phyloP scores from a whole-genome alignment of 2,329 filamentous ascomycete genomes.

The Fusarium torulosum region DNA sequence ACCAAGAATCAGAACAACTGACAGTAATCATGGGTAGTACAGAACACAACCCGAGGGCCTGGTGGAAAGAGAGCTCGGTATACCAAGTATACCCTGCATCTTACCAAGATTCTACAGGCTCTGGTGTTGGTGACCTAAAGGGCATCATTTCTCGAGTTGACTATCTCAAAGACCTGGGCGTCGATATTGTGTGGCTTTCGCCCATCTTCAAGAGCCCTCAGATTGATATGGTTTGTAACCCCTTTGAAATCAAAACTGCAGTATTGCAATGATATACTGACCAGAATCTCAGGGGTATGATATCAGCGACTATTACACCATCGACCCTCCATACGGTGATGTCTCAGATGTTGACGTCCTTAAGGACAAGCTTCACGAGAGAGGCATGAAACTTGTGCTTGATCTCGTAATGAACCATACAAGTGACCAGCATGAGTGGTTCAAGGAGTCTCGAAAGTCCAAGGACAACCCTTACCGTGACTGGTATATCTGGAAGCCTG shows the following conservation, averaged over 20 bases:
- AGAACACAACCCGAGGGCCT: constrained; percentile 52
- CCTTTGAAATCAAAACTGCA: not conserved
- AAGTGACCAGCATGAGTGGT: constrained; percentile 68
- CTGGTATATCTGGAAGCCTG: constrained; percentile 76
- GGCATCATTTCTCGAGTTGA: constrained; percentile 69
- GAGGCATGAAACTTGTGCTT: constrained; percentile 77
- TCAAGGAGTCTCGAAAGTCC: constrained; percentile 65
- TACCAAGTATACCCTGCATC: constrained; percentile 74
- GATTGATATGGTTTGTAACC: constrained; percentile 68
- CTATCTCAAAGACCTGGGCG: constrained; percentile 67
- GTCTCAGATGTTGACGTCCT: constrained; percentile 75
- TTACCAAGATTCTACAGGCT: constrained; percentile 69
- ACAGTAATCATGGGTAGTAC: constrained; percentile 42
- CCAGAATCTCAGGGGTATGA: constrained; percentile 71
- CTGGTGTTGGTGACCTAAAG: constrained; percentile 68
- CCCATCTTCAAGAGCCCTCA: constrained; percentile 66
- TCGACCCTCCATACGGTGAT: constrained; percentile 76
- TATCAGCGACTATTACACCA: constrained; percentile 74
- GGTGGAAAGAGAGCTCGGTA: constrained; percentile 72
- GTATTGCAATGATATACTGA: not conserved
- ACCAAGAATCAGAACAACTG: not conserved
- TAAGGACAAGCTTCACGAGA: constrained; percentile 69
- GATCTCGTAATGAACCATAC: constrained; percentile 83
- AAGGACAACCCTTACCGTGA: constrained; percentile 67
- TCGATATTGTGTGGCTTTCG: constrained; percentile 69